Evolutionary conservation across 139 green algal genomes (phyloP), one percentile per base, ranked within the genome.

Genomic region (Protoeuglena noctilucae): DNA sequence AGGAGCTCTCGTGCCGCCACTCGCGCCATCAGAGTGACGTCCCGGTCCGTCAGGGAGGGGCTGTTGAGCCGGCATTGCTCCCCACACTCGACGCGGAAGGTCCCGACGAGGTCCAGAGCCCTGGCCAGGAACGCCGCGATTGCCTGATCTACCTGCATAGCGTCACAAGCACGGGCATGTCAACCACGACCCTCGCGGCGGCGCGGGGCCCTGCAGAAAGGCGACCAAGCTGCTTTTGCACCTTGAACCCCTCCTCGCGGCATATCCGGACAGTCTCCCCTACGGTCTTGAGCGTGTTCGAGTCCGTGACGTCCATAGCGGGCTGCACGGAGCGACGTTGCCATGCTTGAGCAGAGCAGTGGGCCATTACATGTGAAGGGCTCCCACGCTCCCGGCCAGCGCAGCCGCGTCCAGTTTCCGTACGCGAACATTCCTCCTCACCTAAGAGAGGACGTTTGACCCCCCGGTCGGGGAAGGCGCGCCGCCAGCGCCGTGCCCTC

Each of bases 281-380:
- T 0, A 71, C 54, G 3, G 76, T 51, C 0, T 53, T 48, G 28
- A 70, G 74, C 16, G 76, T 28, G 27, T 71, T 76, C 12, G 60
- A 55, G 16, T 80, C 68, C 68, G 76, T 12, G 9, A 43, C 9
- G 7, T 43, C 34, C 34, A 43, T 43, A n/a, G n/a, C n/a, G n/a
- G n/a, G n/a, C n/a, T n/a, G n/a, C n/a, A n/a, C n/a, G n/a, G n/a
- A n/a, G n/a, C n/a, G n/a, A n/a, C n/a, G n/a, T n/a, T n/a, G n/a
- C n/a, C n/a, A n/a, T n/a, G n/a, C n/a, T n/a, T n/a, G n/a, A n/a
- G n/a, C n/a, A n/a, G n/a, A n/a, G n/a, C n/a, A n/a, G n/a, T n/a
- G n/a, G n/a, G n/a, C n/a, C n/a, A n/a, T n/a, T n/a, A n/a, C n/a
- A n/a, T n/a, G n/a, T n/a, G n/a, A n/a, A n/a, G n/a, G n/a, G n/a